A percentile compares a stretch with the other conserved stretches of the same genome.
Conservation (phyloP, 805 yeast genomes). For the Ogataea paraovalis region DNA sequence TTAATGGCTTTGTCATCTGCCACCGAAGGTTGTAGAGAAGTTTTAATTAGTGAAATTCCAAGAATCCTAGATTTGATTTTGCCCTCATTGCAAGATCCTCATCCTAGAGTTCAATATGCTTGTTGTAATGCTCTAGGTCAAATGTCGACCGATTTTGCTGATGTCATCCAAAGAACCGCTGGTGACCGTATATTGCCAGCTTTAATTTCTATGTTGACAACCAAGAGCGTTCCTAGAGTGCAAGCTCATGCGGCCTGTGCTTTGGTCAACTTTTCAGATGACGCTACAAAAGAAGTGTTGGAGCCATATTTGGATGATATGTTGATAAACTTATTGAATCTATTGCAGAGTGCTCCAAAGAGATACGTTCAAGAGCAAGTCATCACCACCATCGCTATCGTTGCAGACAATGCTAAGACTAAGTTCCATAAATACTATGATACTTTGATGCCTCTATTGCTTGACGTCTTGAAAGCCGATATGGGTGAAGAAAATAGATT, state of each 20-base stretch:
- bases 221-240: constrained; percentile 78
- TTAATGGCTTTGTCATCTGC: constrained; percentile 95
- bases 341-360: constrained; percentile 75
- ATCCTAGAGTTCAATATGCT: constrained; percentile 94
- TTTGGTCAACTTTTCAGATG: constrained; percentile 89
- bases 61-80: constrained; percentile 77
- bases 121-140: constrained; percentile 97
- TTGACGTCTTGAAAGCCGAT: constrained; percentile 75
- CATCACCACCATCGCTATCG: constrained; percentile 90
- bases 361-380: constrained; percentile 97
- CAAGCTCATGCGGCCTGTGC: constrained; percentile 99
- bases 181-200: constrained; percentile 84
- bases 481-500: constrained; percentile 74
- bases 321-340: constrained; percentile 64
- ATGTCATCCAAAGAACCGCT: constrained; percentile 74
- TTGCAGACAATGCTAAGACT: constrained; percentile 92
- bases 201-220: constrained; percentile 72
- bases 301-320: constrained; percentile 91
- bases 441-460: constrained; percentile 84
- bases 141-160: constrained; percentile 94
- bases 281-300: constrained; percentile 77
- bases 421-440: constrained; percentile 90
- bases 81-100: constrained; percentile 81
- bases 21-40: constrained; percentile 95
- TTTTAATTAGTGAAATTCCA: constrained; percentile 75